Base-by-base conservation (phyloP, 2,329 filamentous ascomycete species). In the Pyrenochaeta sp. region DNA sequence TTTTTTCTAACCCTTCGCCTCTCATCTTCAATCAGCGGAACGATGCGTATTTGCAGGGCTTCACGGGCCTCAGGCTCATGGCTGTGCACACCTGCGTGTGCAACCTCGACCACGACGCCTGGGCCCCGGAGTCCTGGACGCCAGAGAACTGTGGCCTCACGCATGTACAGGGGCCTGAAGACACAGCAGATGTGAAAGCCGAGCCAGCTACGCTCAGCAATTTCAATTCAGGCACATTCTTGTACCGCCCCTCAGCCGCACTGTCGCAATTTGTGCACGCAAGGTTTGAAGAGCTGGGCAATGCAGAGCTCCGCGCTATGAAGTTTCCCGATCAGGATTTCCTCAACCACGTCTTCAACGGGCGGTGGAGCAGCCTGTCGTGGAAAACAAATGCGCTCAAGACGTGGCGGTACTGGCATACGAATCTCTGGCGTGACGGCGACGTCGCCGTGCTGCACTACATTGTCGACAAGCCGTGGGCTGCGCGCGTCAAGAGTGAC, bases 381-480 rank as follows among this genome's bases (percentile, higher is more conserved):
- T 85, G 81, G 81, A 78, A 79, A 45, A 81, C 76, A 41, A 85
- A 85, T 58, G 82, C 82, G 2, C 67, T 84, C 9, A 84, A 84
- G 67, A 84, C 82, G 10, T 81, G 80, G 77, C 69, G 78, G 30
- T 83, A 84, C 63, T 82, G 81, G 79, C 82, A 84, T 60, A 49
- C 68, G 4, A 76, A 78, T 31, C 78, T 83, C 18, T 84, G 82
- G 82, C 69, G 73, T 3, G 82, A 84, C 53, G 75, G 77, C 1
- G 75, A 79, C 23, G 78, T 84, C 3, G 71, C 77, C 0, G 78
- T 78, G 7, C 51, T 83, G 44, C 82, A 84, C 60, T 85, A 83
- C 49, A 83, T 85, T 49, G 81, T 83, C 6, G 82, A 84, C 58
- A 85, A 85, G 69, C 83, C 82, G 12, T 85, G 82, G 83, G 75